phyloP scores from a whole-genome alignment of 1,139 yeast genomes.

The Casaregolazyma lundiana region DNA sequence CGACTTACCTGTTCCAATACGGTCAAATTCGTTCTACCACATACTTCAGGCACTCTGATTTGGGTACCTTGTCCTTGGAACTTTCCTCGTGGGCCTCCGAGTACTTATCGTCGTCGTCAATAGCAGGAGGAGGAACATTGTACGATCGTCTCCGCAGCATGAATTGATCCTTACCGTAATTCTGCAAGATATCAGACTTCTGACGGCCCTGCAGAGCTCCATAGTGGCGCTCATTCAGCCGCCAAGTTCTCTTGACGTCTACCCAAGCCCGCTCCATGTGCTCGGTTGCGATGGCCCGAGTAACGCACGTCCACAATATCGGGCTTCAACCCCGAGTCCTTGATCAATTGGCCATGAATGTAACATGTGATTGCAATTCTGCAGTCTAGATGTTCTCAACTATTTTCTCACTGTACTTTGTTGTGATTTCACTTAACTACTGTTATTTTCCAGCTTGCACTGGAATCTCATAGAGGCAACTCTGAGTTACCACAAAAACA shows the following conservation, averaged over 20 bases:
- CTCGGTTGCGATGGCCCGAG: slow-evolving; percentile 92
- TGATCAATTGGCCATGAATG: slow-evolving; percentile 86
- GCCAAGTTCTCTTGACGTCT: slow-evolving; percentile 94
- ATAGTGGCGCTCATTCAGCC: slow-evolving; percentile 98
- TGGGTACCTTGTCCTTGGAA: slow-evolving; percentile 83
- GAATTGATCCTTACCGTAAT: slow-evolving; percentile 90
- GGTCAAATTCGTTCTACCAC: slow-evolving; percentile 97
- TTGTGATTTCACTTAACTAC: too few species aligned
- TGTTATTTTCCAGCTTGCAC: too few species aligned
- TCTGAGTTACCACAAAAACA: too few species aligned
- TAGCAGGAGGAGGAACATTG: slow-evolving; percentile 93
- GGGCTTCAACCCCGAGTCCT: slow-evolving; percentile 80
- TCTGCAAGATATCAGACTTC: slow-evolving; percentile 86
- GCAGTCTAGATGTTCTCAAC: too few species aligned
- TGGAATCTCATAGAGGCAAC: too few species aligned
- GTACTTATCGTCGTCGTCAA: slow-evolving; percentile 71
- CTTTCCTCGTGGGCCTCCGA: slow-evolving; percentile 84
- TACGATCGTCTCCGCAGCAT: slow-evolving; percentile 97
- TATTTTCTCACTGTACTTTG: too few species aligned
- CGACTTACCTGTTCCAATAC: slow-evolving; percentile 93
- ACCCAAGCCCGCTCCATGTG: slow-evolving; percentile 85
- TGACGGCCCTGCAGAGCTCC: slow-evolving; percentile 99
- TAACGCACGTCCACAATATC: slow-evolving; percentile 95
- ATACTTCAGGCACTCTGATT: slow-evolving; percentile 90
- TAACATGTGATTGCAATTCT: too few species aligned